Base-by-base conservation (phyloP, 2,329 filamentous ascomycete genomes). In the Colletotrichum lupini region DNA sequence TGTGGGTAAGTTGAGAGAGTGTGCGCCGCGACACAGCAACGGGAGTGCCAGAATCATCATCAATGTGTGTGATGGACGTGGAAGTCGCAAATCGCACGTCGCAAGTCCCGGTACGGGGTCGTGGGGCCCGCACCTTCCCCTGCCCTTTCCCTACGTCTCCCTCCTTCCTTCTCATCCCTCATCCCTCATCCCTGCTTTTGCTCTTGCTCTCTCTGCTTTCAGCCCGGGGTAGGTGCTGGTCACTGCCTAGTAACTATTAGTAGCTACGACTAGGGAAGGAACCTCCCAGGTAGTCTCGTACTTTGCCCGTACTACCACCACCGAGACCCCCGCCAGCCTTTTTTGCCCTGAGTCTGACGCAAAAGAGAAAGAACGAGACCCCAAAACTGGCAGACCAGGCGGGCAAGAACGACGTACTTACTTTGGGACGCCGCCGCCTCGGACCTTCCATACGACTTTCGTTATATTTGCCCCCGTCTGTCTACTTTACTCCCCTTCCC, bases 211-310 rank as follows among this genome's bases (percentile, higher is more conserved):
- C 42, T 49, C 59, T 57, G 71, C 60, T 66, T 73, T 66, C 67
- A 73, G 70, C 70, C 70, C 56, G 46, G 69, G 64, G 70, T 70
- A 61, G 46, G n/a, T 56, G 55, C 35, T 53, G 30, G 61, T 64
- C 61, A 55, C 35, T 61, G 16, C 59, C 61, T 35, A 55, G 49
- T 22, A 19, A 19, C 46, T 53, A 35, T n/a, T 37, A 55, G 46
- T 22, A 60, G 32, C 30, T 53, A 30, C 28, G 30, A n/a, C 46
- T 55, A 62, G 42, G 37, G 24, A 58, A 19, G 26, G 19, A 16
- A 42, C 22, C 35, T 32, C 57, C 24, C 24, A 24, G 35, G 28
- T 22, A n/a, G 14, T 42, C 24, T 14, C 28, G 28, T 53, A 35
- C 60, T 49, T 49, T 64, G 22, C 42, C 5, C 53, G 58, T 52